A percentile compares a stretch with the other conserved stretches of the same genome.
These are phyloP conservation scores for Rauvolfia tetraphylla DNA, from an alignment of 257 asterid genomes.

Conservation along the genomic window DNA sequence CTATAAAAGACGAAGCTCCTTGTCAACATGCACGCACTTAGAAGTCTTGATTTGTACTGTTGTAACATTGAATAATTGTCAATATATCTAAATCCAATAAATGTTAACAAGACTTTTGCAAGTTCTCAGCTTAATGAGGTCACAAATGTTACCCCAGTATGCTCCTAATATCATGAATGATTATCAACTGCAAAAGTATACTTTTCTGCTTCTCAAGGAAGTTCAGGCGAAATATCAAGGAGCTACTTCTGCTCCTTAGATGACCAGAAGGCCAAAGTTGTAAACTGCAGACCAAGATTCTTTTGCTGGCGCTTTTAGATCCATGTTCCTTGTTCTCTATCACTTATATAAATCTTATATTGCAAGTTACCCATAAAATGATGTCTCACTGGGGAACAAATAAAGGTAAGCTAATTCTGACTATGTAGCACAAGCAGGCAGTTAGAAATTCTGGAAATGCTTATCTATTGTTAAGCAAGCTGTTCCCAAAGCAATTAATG, in stretches of 20 bases:
- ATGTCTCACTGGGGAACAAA: not conserved
- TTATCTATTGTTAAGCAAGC: not conserved
- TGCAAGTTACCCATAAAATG: not conserved
- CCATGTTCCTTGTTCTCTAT: not conserved
- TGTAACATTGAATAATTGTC: not conserved
- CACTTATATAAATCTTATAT: not conserved
- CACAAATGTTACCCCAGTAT: not conserved
- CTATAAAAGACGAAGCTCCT: not conserved
- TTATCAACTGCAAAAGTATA: not conserved
- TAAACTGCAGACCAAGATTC: not conserved
- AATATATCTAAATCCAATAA: not conserved
- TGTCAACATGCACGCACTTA: not conserved
- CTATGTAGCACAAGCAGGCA: too few species aligned
- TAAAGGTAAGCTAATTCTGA: not conserved
- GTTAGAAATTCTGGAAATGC: not conserved
- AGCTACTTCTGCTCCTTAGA: not conserved
- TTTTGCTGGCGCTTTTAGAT: not conserved
- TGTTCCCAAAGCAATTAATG: not conserved
- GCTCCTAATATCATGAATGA: not conserved
- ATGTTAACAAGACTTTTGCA: not conserved
- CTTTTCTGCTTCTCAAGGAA: not conserved
- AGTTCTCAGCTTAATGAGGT: not conserved
- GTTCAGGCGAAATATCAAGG: not conserved
- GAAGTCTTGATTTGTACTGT: not conserved
- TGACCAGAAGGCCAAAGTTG: not conserved